phyloP scores from a whole-genome alignment of 805 yeast genomes.

The Cyberlindnera nakhonratchasimensis region DNA sequence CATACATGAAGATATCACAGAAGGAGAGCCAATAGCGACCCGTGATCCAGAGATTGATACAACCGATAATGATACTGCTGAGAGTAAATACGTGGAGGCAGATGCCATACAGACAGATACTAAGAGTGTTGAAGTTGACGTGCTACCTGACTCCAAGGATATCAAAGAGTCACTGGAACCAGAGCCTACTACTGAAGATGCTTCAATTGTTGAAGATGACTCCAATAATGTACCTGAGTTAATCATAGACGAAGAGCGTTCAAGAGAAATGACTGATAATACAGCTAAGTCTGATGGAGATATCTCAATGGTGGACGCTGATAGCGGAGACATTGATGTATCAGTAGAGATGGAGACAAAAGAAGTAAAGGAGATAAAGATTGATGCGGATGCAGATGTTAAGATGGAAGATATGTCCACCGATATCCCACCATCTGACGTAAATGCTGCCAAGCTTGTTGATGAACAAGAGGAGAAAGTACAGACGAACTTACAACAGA shows the following conservation, averaged over 20 bases:
- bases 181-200: no score
- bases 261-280: no score
- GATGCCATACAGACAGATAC: not conserved
- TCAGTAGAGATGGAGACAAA: not conserved
- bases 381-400: not conserved
- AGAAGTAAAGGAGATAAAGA: not conserved
- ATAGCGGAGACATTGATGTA: not conserved
- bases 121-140: not conserved
- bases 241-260: not conserved
- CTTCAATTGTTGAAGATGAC: not conserved
- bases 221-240: not conserved
- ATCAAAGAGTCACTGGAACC: no score
- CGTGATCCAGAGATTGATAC: not conserved
- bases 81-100: not conserved
- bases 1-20: no score
- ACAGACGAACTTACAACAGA: not conserved
- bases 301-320: not conserved
- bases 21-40: no score
- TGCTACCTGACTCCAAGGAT: not conserved
- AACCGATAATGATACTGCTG: not conserved
- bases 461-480: slow-evolving; percentile 12
- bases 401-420: slow-evolving; percentile 2
- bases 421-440: not conserved
- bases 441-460: slow-evolving; percentile 22
- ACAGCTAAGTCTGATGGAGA: no score